These are phyloP conservation scores for Xylaria castorea DNA, from an alignment of 495 filamentous ascomycete genomes.

Conservation along the genomic window DNA sequence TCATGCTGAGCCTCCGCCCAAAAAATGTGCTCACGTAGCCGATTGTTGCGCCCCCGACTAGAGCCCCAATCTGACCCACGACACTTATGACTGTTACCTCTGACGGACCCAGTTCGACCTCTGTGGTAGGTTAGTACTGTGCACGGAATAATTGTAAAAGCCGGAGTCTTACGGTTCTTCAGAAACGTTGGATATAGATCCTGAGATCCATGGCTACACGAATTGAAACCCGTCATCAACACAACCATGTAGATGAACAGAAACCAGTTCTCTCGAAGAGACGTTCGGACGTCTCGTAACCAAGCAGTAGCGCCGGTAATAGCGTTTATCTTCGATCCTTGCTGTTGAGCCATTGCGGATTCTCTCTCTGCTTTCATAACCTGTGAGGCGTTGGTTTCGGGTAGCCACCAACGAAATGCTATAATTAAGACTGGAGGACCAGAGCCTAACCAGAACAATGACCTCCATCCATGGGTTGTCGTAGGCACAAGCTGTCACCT, in stretches of 20 bases:
- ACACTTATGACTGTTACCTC: slow-evolving; percentile 80
- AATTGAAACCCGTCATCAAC: slow-evolving; percentile 86
- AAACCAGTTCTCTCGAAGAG: slow-evolving; percentile 74
- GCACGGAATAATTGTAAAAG: neutral
- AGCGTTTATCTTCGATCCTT: slow-evolving; percentile 58
- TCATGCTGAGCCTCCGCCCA: slow-evolving; percentile 78
- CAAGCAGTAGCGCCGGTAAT: slow-evolving; percentile 61
- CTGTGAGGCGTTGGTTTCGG: slow-evolving; percentile 64
- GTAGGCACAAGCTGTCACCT: slow-evolving; percentile 63
- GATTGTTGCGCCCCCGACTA: slow-evolving; percentile 71
- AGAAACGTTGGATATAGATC: slow-evolving; percentile 88
- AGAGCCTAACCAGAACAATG: slow-evolving; percentile 83
- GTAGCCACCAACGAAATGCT: slow-evolving; percentile 74
- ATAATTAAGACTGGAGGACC: slow-evolving; percentile 78
- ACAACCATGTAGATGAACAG: slow-evolving; percentile 77
- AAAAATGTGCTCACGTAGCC: slow-evolving; percentile 82
- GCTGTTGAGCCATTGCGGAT: slow-evolving; percentile 61
- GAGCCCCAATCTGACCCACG: slow-evolving; percentile 78
- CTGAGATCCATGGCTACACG: slow-evolving; percentile 86
- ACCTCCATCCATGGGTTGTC: slow-evolving; percentile 73
- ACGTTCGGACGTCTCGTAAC: slow-evolving; percentile 71
- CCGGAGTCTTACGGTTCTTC: slow-evolving; percentile 51
- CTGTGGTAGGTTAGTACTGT: slow-evolving; percentile 13
- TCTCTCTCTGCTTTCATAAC: slow-evolving; percentile 28
- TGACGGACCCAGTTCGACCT: slow-evolving; percentile 71